These are phyloP conservation scores for Botrytis galanthina DNA, from an alignment of 2,329 filamentous ascomycete species.

Conservation along the genomic window DNA sequence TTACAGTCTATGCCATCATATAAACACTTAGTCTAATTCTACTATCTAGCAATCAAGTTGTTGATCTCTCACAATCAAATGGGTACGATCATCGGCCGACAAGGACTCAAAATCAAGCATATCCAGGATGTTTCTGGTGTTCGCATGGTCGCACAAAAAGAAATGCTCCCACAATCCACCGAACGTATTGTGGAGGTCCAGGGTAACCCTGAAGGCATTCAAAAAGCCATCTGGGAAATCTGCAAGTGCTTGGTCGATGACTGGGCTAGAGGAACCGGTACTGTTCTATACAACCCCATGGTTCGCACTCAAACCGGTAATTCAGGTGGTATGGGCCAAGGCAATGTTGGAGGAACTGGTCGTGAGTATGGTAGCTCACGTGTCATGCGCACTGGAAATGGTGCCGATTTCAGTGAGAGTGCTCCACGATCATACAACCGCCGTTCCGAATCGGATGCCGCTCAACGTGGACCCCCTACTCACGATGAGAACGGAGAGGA, in stretches of 20 bases:
- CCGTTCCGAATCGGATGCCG: constrained; percentile 80
- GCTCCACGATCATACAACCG: constrained; percentile 67
- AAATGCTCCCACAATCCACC: constrained; percentile 98
- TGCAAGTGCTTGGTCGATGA: constrained; percentile 98
- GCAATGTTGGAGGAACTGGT: constrained; percentile 47
- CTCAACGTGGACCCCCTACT: constrained; percentile 75
- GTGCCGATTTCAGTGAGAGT: constrained; percentile 92
- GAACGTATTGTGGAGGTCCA: constrained; percentile 97
- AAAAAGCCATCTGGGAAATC: constrained; percentile 97
- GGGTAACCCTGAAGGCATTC: constrained; percentile 90
- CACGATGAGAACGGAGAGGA: constrained; percentile 97
- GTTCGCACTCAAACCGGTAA: constrained; percentile 74
- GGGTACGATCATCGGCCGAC: constrained; percentile 97
- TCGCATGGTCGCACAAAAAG: constrained; percentile 98
- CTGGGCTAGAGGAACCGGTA: constrained; percentile 94
- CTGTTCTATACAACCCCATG: constrained; percentile 94
- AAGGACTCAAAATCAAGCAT: constrained; percentile 98
- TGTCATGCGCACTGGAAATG: constrained; percentile 94
- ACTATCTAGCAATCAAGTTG: constrained; percentile 77
- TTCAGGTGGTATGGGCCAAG: constrained; percentile 41
- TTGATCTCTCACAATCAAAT: constrained; percentile 99
- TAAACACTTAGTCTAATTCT: constrained; percentile 12
- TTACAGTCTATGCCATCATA: constrained; percentile 29
- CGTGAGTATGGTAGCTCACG: constrained; percentile 62
- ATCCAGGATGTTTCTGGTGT: constrained; percentile 97